A percentile compares a stretch with the other conserved stretches of the same genome.
Evolutionary conservation across 2,329 filamentous ascomycete genomes (phyloP).

Genomic region (Colletotrichum musae): DNA sequence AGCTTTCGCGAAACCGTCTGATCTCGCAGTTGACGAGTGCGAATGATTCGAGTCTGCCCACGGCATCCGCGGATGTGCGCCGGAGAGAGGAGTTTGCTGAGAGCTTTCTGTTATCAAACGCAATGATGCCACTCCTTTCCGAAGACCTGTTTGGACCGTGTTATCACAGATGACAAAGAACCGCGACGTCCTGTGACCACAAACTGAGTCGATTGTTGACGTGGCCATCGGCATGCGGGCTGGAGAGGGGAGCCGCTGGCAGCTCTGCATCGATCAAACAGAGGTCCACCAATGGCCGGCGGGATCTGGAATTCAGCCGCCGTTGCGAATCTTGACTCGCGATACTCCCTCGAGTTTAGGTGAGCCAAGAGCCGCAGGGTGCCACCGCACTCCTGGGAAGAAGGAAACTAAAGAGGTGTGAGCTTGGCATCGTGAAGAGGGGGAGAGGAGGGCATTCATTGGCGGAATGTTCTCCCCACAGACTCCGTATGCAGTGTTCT

Average conservation of each 20-base stretch:
- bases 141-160: too few relatives aligned
- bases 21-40: neutral
- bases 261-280: neutral
- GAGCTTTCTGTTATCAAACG: neutral
- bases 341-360: neutral
- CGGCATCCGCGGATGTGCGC: neutral
- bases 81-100: too few relatives aligned
- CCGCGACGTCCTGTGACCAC: neutral
- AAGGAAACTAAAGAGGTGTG: slow-evolving; percentile 3
- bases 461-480: slow-evolving; percentile 22
- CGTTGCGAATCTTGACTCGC: slow-evolving; percentile 15
- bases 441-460: neutral
- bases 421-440: slow-evolving; percentile 3
- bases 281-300: slow-evolving; percentile 17
- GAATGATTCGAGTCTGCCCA: neutral
- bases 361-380: slow-evolving; percentile 23
- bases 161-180: neutral
- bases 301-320: neutral
- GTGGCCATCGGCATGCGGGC: neutral
- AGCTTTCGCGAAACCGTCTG: slow-evolving; percentile 10
- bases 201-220: neutral
- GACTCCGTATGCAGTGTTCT: slow-evolving; percentile 18
- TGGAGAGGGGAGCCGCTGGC: slow-evolving; percentile 2
- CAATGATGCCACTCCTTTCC: neutral
- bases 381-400: neutral